Base-by-base conservation (phyloP, 352 stramenopile genomes). In the Phytopythium boreale region DNA sequence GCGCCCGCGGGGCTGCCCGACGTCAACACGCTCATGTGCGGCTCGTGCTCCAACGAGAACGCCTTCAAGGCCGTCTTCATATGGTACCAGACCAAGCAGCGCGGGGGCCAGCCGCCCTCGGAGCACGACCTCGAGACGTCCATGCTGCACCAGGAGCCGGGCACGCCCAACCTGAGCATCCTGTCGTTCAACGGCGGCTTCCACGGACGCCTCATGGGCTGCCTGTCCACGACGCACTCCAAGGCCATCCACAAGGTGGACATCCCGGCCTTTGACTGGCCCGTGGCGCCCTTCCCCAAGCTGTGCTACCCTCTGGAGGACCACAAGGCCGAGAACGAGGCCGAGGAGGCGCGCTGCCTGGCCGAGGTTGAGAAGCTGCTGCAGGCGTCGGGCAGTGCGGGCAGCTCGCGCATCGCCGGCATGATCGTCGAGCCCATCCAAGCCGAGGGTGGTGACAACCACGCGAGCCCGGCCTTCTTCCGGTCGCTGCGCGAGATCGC, bases 21-120 rank as follows among this genome's bases (percentile, higher is more conserved):
- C 52, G 78, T 92, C 62, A 90, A 92, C 68, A 95, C 86, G 63
- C 82, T 93, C 64, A 95, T 95, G 86, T 95, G 86, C 59, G 86
- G 86, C 64, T 95, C 86, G 49, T 95, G 86, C 72, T 89, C 86
- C 36, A 95, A 95, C 58, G 86, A 95, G 55, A 95, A 93, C 61
- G 86, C 86, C 11, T 95, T 89, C 76, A 95, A 95, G 59, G 82
- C 84, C 19, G 86, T 88, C n/a, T 95, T 95, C 67, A 93, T 95
- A 58, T 95, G 86, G 86, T 89, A 92, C 63, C 84, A 90, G 67
- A 92, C 79, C 53, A 89, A 89, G 65, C 43, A 79, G 43, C 73
- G 86, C 62, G 82, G 82, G 22, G 84, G 86, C 22, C 62, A 66
- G 11, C 76, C 82, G 7, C 86, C 86, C 2, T 88, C 82, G 2